Evolutionary conservation across 2,329 filamentous ascomycete genomes (phyloP), one percentile per base, ranked within the genome.

Genomic region (Stachybotrys chlorohalonatus): DNA sequence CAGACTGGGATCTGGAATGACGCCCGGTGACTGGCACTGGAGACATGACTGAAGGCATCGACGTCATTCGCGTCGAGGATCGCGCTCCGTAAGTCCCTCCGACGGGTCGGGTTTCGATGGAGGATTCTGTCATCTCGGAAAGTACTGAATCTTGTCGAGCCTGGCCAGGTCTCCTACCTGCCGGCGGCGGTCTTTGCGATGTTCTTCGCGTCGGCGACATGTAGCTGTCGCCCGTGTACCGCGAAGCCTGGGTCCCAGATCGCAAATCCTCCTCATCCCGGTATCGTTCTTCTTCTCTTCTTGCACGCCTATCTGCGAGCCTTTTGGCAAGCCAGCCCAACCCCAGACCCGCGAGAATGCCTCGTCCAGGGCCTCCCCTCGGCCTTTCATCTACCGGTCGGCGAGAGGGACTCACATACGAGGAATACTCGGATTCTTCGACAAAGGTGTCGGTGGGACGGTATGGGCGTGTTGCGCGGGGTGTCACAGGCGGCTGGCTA

Each of bases 181-280:
- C 36, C 11, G 65, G 60, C 11, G 62, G 62, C 8, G 65, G 62
- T n/a, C 69, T 64, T 5, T 67, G 68, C 15, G 63, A 62, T 32
- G 62, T 57, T 46, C 61, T 71, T 51, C 78, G 71, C 0, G 74
- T 68, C 2, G 81, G 77, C 15, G 77, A 77, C 3, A 74, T 73
- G 56, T 79, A 75, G 31, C 85, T 85, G 65, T 91, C 88, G 31
- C 83, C 87, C 2, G 87, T 90, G 57, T 82, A 90, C 61, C 77
- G 77, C 24, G 84, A 82, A n/a, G 79, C 76, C 36, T 79, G 78
- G 42, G 80, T 81, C 6, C 88, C 80, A 24, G 83, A 80, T 53
- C 83, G 78, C 59, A 71, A 62, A 2, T 84, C 76, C 54, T 85
- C 81, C 67, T 83, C 67, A 6, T 76, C 71, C 39, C 64, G 65